Evolutionary conservation across 169 alveolate species (phyloP), one percentile per base, ranked within the genome.

Genomic region (Cryptosporidium meleagridis): DNA sequence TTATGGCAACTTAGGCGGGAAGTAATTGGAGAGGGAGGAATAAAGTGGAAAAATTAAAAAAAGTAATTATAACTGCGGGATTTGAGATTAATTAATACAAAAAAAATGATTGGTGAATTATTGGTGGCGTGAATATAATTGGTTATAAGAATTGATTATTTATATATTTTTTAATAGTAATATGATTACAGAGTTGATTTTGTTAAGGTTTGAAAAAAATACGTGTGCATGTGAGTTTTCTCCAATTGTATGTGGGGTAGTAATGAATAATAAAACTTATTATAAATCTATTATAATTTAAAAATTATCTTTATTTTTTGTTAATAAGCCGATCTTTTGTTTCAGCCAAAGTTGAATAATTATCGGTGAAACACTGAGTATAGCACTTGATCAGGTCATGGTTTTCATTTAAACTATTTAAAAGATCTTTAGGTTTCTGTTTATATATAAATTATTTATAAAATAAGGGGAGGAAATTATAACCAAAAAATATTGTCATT

Each of bases 371-470:
- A 31, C 84, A 70, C 10, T 70, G 59, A 16, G 31, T 39, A 48
- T 45, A 48, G n/a, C 84, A 70, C 26, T 70, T 65, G 33, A 65
- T 65, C 9, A 65, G 10, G 18, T 26, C 67, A 29, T 70, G 67
- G 21, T 45, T 41, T 21, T 70, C 18, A 26, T 44, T 70, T 23
- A 45, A 14, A 44, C 12, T 16, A 44, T 41, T 48, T 70, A 70
- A 5, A 29, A 45, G 84, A 29, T 70, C 65, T 12, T 70, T 45
- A 2, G 59, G 84, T 26, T 44, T 70, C 84, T 70, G 44, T 55
- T 26, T 10, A 14, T 3, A 26, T 55, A 21, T 21, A 23, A 55
- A 55, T 23, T 12, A 9, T 55, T 55, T 23, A n/a, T 9, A 9
- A 21, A 55, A 65, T 21, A 35, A 31, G 16, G n/a, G 33, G 9